Conservation (phyloP, 257 asterid species). For the Solanum boliviense region DNA sequence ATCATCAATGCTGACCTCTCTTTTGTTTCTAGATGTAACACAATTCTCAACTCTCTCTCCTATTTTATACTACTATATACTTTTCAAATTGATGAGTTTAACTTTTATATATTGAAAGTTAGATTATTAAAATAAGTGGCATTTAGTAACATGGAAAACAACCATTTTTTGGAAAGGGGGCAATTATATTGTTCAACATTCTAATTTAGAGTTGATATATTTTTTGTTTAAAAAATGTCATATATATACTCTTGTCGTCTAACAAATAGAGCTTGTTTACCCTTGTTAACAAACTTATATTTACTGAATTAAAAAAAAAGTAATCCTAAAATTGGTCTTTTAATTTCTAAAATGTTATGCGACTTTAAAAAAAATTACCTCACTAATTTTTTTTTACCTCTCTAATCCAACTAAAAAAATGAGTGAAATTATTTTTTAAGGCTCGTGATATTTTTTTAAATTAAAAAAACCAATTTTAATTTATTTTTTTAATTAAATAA, state of each 20-base stretch:
- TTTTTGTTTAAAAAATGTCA: no score
- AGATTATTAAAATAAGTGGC: not conserved
- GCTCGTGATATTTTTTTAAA: not conserved
- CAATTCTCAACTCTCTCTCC: not conserved
- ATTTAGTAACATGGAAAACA: not conserved
- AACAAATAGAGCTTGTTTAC: no score
- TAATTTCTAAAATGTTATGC: not conserved
- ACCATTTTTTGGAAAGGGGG: not conserved
- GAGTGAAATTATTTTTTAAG: not conserved
- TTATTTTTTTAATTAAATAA: no score
- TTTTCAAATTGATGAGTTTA: not conserved
- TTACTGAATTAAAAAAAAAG: no score
- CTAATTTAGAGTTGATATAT: not conserved
- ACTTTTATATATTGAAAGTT: not conserved
- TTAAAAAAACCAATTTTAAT: no score
- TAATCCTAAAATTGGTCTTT: not conserved
- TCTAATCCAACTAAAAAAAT: not conserved
- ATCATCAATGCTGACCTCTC: not conserved
- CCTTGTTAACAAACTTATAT: not conserved
- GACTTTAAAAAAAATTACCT: no score
- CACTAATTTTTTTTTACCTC: not conserved
- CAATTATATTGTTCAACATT: no score
- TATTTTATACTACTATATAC: not conserved
- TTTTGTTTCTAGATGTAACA: not conserved
- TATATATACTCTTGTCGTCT: no score